Base-by-base conservation (phyloP, 768 basidiomycete species). In the Termitomyces sp. region DNA sequence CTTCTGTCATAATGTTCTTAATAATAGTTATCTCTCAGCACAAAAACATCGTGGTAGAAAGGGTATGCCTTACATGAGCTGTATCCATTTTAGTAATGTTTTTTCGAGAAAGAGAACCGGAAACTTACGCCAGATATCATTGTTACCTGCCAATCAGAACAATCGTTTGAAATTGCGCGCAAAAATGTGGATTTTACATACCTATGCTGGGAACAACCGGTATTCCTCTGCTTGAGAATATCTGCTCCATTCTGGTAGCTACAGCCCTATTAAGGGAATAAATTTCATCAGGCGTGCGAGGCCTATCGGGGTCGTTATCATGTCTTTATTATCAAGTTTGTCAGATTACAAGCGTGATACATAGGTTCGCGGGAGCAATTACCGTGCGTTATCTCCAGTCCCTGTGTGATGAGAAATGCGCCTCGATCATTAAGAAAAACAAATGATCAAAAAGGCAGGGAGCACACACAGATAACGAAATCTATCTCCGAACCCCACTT, bases 401-500 rank as follows among this genome's bases (percentile, higher is more conserved):
- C 88, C 87, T 88, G 22, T 51, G 52, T 18, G 38, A 13, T 25
- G 49, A 32, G 40, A 15, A 38, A 44, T 13, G 22, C n/a, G n/a
- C 4, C 29, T 23, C 22, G 13, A 40, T 50, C 33, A 52, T 36
- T 52, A 15, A 43, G 31, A 53, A 25, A 44, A 50, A n/a, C 33
- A 18, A 50, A 27, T n/a, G 29, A 35, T 47, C 57, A 32, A 43
- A 46, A 43, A 53, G 33, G 35, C 36, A 56, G 33, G 45, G 39
- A 58, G 47, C 43, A 74, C 80, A 62, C 64, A 89, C 90, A 94
- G 33, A 97, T 76, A 31, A 97, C 91, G 66, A 95, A 97, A 65
- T 97, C 94, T 36, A 97, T 80, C 62, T 94, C 84, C 56, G 82
- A 76, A 39, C 85, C 81, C 91, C 91, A 94, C 57, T 90, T 79